Percentiles rank a stretch among this genome's conserved stretches.
These are phyloP conservation scores for Venturia nashicola DNA, from an alignment of 2,329 filamentous ascomycete species.

Conservation along the genomic window DNA sequence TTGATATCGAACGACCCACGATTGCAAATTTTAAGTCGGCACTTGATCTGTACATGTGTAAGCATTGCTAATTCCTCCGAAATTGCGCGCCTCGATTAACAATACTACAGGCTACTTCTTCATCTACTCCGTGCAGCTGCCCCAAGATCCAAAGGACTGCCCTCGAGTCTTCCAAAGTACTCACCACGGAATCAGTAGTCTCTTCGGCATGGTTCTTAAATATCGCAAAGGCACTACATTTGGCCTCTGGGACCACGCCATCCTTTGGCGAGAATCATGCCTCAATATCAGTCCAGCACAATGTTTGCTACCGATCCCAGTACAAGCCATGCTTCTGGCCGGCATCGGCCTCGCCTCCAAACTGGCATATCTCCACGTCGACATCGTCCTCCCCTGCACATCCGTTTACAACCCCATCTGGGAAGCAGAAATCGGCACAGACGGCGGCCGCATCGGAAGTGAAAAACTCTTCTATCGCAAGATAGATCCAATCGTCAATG, in stretches of 20 bases:
- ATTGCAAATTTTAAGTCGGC: conserved; percentile 21
- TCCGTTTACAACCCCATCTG: conserved; percentile 48
- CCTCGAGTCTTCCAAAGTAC: conserved; percentile 44
- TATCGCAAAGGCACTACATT: conserved; percentile 41
- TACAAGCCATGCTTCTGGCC: conserved; percentile 14
- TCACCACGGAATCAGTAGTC: conserved; percentile 42
- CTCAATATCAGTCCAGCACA: conserved; percentile 12
- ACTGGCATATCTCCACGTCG: conserved; percentile 30
- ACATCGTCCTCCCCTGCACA: conserved; percentile 43
- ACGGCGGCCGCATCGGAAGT: conserved; percentile 38
- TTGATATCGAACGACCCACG: conserved; percentile 22
- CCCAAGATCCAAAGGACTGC: conserved; percentile 34
- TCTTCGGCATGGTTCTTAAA: conserved; percentile 44
- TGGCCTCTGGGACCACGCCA: conserved; percentile 47
- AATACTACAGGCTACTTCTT: conserved; percentile 24
- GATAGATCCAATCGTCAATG: conserved; percentile 48
- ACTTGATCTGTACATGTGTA: conserved; percentile 23
- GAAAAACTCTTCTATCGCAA: conserved; percentile 40
- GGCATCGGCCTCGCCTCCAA: conserved; percentile 15
- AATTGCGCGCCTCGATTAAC: not conserved
- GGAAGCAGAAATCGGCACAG: conserved; percentile 46
- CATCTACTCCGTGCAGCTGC: conserved; percentile 35
- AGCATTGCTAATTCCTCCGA: not conserved
- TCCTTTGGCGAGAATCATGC: conserved; percentile 38
- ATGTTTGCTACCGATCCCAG: conserved; percentile 13